These are phyloP conservation scores for Tulasnella sp. DNA, from an alignment of 768 basidiomycete species.

Conservation along the genomic window DNA sequence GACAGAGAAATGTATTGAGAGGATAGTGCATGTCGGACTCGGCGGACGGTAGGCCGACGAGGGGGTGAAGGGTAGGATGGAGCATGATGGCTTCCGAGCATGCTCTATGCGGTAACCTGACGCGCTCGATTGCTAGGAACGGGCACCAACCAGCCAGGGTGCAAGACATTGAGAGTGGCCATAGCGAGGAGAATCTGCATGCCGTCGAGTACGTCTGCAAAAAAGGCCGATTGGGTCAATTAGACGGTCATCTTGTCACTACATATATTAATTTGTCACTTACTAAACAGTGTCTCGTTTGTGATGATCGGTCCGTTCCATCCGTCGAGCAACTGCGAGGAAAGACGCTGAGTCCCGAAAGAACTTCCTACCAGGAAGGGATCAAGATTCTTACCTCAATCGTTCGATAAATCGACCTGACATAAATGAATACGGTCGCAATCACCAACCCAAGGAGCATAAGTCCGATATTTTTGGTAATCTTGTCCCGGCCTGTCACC, in stretches of 20 bases:
- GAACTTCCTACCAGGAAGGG: neutral
- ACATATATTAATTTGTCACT: constrained; percentile 14
- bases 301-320: constrained; percentile 42
- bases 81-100: neutral
- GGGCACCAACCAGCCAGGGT: constrained; percentile 33
- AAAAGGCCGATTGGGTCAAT: neutral
- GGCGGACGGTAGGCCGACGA: neutral
- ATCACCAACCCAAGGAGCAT: constrained; percentile 20
- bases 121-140: too few species aligned
- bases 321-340: constrained; percentile 29
- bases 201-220: constrained; percentile 40
- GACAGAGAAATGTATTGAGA: neutral
- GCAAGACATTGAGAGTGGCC: constrained; percentile 34
- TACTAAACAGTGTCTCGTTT: constrained; percentile 40
- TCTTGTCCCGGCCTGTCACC: neutral
- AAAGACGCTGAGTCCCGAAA: neutral
- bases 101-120: neutral
- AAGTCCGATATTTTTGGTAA: constrained; percentile 15
- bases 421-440: constrained; percentile 33
- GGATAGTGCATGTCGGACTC: neutral
- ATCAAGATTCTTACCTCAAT: neutral
- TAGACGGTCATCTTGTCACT: neutral
- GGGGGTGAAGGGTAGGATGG: neutral
- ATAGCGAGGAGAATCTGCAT: constrained; percentile 38
- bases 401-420: constrained; percentile 26